Conservation (phyloP, 768 basidiomycete species). For the Boletus pseudopeckii region DNA sequence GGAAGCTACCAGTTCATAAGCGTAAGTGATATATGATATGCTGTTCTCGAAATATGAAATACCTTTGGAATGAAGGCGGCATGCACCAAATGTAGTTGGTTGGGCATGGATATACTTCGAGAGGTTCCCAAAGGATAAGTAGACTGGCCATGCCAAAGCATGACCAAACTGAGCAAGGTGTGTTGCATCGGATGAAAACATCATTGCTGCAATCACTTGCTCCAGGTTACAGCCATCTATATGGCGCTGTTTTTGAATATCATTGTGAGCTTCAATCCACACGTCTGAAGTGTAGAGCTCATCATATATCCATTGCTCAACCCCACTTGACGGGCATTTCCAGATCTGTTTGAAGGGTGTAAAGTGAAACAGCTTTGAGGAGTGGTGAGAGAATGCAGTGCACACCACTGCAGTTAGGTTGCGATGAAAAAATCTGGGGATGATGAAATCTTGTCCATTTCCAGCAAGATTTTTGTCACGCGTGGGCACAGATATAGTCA, state of each 20-base stretch:
- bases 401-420: neutral
- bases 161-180: constrained; percentile 15
- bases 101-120: no score
- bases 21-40: no score
- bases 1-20: no score
- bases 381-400: neutral
- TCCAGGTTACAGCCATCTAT: constrained; percentile 10
- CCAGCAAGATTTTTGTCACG: neutral
- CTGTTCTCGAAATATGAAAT: no score
- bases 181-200: constrained; percentile 19
- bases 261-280: constrained; percentile 20
- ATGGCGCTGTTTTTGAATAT: constrained; percentile 13
- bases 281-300: constrained; percentile 23
- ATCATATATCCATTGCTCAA: constrained; percentile 14
- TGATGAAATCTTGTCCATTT: neutral
- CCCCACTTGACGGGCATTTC: neutral
- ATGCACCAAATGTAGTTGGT: no score
- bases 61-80: no score
- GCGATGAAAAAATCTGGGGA: neutral
- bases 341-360: constrained; percentile 22
- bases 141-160: neutral
- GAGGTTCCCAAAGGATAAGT: no score
- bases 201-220: constrained; percentile 12
- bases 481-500: neutral
- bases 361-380: constrained; percentile 16